Percentiles rank a stretch among this genome's conserved stretches.
phyloP scores from a whole-genome alignment of 805 yeast species.

The Starmera pachycereana region DNA sequence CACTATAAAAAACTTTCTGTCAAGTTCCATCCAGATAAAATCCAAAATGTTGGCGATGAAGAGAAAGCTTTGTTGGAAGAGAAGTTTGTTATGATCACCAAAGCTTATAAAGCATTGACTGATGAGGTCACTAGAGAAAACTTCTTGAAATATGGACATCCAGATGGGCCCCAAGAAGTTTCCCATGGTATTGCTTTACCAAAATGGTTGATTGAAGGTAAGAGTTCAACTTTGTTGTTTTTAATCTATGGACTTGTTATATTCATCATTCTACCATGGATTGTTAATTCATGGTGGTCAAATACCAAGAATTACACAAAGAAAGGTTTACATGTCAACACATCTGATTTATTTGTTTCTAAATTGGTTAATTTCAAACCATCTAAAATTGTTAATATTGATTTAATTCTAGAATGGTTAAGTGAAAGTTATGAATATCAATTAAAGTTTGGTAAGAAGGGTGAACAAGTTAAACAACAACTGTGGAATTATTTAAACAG shows the following conservation, averaged over 20 bases:
- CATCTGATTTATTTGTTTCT: slow-evolving; percentile 74
- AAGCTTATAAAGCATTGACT: slow-evolving; percentile 91
- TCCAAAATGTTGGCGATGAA: slow-evolving; percentile 47
- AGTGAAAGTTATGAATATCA: slow-evolving; percentile 59
- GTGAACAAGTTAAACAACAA: slow-evolving; percentile 39
- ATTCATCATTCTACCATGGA: slow-evolving; percentile 67
- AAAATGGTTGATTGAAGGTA: slow-evolving; percentile 77
- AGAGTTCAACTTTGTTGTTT: slow-evolving; percentile 55
- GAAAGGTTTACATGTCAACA: slow-evolving; percentile 68
- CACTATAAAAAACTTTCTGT: slow-evolving; percentile 81
- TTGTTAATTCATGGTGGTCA: slow-evolving; percentile 89
- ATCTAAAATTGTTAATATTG: slow-evolving; percentile 46
- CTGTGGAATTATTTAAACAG: slow-evolving; percentile 54
- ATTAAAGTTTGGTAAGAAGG: slow-evolving; percentile 27
- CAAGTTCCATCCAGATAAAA: slow-evolving; percentile 89
- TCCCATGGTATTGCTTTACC: slow-evolving; percentile 95
- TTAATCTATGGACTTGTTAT: slow-evolving; percentile 59
- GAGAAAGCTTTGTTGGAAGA: slow-evolving; percentile 57
- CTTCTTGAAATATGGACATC: slow-evolving; percentile 84
- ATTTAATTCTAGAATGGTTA: slow-evolving; percentile 47
- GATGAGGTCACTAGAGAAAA: slow-evolving; percentile 81
- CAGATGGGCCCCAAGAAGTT: slow-evolving; percentile 92
- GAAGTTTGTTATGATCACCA: slow-evolving; percentile 68
- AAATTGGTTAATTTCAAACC: slow-evolving; percentile 67
- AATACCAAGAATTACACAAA: slow-evolving; percentile 71